phyloP scores from a whole-genome alignment of 495 filamentous ascomycete species.

The Hypoxylon rickii region DNA sequence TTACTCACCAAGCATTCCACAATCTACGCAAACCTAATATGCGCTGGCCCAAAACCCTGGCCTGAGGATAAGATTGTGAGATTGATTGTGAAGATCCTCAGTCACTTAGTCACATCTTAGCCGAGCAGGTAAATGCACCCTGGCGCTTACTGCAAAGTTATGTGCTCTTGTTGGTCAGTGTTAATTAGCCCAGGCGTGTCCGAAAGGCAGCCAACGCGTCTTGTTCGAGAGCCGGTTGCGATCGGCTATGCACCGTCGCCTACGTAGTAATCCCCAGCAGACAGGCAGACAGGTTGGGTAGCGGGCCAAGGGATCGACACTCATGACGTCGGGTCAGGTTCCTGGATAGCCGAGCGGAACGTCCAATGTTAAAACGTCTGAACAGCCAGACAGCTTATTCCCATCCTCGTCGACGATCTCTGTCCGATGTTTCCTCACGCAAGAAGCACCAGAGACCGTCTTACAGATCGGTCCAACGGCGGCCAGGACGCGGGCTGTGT shows the following conservation, averaged over 20 bases:
- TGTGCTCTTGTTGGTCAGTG: no score
- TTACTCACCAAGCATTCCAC: neutral
- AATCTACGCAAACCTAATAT: constrained; percentile 10
- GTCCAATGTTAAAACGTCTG: neutral
- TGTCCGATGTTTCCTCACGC: constrained; percentile 25
- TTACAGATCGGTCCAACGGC: constrained; percentile 27
- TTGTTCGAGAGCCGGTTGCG: no score
- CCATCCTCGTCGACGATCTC: constrained; percentile 9
- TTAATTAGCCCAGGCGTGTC: no score
- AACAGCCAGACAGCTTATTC: constrained; percentile 11
- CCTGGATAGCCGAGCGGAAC: constrained; percentile 19
- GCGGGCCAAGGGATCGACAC: constrained; percentile 21
- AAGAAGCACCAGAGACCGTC: constrained; percentile 11
- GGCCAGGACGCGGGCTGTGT: constrained; percentile 10
- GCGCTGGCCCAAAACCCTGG: no score
- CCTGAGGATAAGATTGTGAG: no score
- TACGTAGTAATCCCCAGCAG: neutral
- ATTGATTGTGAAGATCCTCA: no score
- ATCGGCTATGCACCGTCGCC: no score
- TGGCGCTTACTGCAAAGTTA: no score
- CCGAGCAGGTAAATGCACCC: no score
- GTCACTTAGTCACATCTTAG: no score
- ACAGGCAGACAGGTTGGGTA: neutral
- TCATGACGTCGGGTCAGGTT: constrained; percentile 17
- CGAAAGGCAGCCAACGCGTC: no score